These are phyloP conservation scores for Wallacemonas sp. DNA, from an alignment of 208 protist genomes.

Conservation along the genomic window DNA sequence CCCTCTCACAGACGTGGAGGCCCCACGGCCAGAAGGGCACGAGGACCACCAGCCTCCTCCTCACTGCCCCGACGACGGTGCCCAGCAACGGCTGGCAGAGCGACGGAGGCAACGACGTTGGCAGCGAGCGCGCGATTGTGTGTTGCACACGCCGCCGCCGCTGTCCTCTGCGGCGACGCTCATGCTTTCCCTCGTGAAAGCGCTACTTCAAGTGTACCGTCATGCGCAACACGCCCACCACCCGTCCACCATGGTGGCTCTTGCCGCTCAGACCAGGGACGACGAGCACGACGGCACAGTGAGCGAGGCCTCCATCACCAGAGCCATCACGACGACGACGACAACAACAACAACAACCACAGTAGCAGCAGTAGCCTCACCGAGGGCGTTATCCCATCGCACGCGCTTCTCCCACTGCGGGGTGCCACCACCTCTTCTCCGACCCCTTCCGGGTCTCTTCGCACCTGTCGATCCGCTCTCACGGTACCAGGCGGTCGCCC, in stretches of 20 bases:
- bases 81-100: conserved; percentile 15
- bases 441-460: not conserved
- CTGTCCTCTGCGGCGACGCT: conserved; percentile 29
- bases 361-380: not conserved
- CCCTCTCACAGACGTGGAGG: too few species aligned
- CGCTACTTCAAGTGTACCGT: conserved; percentile 25
- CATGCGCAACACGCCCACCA: conserved; percentile 6
- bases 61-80: not conserved
- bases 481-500: conserved; percentile 21
- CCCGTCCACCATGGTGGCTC: not conserved
- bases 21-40: too few species aligned
- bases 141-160: not conserved
- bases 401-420: too few species aligned
- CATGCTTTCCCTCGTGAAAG: conserved; percentile 20
- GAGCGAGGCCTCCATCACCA: too few species aligned
- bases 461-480: not conserved
- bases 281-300: too few species aligned
- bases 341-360: not conserved
- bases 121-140: conserved; percentile 10
- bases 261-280: too few species aligned
- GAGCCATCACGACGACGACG: not conserved
- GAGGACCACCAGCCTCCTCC: not conserved
- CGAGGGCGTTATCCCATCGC: too few species aligned
- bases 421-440: not conserved
- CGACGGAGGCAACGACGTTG: conserved; percentile 17